Evolutionary conservation across 257 asterid species (phyloP).

Genomic region (Agastache rugosa): DNA sequence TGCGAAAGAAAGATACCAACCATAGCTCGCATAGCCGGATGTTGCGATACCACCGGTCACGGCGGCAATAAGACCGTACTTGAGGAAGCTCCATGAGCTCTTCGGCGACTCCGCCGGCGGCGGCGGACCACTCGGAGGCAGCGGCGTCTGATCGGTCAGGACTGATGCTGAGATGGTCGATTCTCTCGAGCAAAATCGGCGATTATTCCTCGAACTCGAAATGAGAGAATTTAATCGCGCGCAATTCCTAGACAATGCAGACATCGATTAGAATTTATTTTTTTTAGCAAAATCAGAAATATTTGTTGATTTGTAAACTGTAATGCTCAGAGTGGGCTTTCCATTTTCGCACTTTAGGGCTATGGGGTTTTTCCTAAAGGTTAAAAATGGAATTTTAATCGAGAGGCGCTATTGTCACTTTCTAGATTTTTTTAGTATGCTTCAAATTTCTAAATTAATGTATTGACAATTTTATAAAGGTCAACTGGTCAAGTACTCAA

Average conservation of each 20-base stretch:
- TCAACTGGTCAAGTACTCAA: too few relatives aligned
- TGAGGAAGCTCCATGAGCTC: slow-evolving; percentile 65
- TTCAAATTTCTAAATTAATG: too few relatives aligned
- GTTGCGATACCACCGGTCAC: slow-evolving; percentile 72
- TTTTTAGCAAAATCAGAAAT: too few relatives aligned
- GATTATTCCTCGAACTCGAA: slow-evolving; percentile 38
- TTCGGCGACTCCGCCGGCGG: slow-evolving; percentile 48
- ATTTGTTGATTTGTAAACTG: background rate
- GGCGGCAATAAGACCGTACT: slow-evolving; percentile 60
- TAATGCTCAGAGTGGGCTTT: background rate
- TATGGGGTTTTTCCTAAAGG: background rate
- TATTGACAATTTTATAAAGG: too few relatives aligned
- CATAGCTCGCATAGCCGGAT: slow-evolving; percentile 74
- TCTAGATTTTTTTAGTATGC: too few relatives aligned
- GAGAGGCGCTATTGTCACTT: too few relatives aligned
- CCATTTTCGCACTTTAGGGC: background rate
- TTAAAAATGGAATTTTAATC: background rate
- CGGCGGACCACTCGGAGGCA: slow-evolving; percentile 39
- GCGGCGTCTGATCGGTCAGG: slow-evolving; percentile 59
- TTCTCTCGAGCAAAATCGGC: slow-evolving; percentile 55
- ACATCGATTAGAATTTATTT: slow-evolving; percentile 38
- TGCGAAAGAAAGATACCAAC: slow-evolving; percentile 44
- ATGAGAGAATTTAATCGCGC: slow-evolving; percentile 42
- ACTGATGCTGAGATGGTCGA: slow-evolving; percentile 58
- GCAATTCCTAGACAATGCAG: slow-evolving; percentile 44